phyloP scores from a whole-genome alignment of 495 filamentous ascomycete genomes.

The Pseudomonodictys pantanalensis region DNA sequence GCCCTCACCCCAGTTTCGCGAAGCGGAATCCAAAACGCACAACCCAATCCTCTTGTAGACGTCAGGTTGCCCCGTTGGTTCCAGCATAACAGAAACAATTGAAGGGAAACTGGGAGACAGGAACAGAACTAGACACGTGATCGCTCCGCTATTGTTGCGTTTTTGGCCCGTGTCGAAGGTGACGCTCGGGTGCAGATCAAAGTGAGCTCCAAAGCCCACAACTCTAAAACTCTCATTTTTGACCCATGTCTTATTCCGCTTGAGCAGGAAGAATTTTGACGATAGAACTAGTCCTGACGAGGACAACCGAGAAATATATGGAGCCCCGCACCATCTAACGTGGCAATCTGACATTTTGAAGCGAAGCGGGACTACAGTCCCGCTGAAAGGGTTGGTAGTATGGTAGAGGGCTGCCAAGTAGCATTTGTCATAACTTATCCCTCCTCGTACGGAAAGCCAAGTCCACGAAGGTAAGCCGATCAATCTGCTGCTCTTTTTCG shows the following conservation, averaged over 20 bases:
- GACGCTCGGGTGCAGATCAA: not conserved
- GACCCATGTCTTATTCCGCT: not conserved
- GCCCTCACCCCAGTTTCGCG: not conserved
- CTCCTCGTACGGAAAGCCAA: not conserved
- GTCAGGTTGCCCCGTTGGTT: not conserved
- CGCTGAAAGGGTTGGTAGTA: no score
- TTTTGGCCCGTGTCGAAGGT: not conserved
- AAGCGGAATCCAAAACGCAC: not conserved
- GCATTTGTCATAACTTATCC: not conserved
- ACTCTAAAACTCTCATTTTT: not conserved
- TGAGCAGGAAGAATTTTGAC: not conserved
- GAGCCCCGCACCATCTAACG: not conserved
- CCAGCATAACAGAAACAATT: not conserved
- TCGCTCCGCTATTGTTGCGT: not conserved
- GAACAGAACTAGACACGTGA: slow-evolving; percentile 1
- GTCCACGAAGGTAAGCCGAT: not conserved
- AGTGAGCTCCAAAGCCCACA: not conserved
- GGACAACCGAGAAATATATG: not conserved
- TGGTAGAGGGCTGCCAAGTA: no score
- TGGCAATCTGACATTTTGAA: not conserved
- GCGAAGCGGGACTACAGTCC: not conserved
- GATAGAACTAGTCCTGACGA: not conserved
- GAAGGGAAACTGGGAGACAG: not conserved
- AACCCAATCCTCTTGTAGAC: slow-evolving; percentile 1
- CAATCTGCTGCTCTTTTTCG: not conserved